Evolutionary conservation across 768 basidiomycete genomes (phyloP), one percentile per base, ranked within the genome.

Genomic region (Russula sp.): DNA sequence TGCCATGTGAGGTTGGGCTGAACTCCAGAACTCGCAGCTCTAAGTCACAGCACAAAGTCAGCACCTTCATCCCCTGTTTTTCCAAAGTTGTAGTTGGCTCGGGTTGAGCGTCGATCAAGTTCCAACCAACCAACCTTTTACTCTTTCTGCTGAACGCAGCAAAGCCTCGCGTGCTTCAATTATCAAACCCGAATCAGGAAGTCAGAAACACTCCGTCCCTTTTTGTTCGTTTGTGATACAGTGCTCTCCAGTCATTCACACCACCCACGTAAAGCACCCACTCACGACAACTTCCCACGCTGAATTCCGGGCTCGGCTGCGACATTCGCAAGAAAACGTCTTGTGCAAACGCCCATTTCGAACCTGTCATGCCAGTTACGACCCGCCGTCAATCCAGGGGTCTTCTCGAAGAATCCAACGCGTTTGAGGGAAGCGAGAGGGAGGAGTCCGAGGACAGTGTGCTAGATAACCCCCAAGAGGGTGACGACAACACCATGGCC

Each of bases 361-460:
- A 42, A 45, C 6, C 16, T 16, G 14, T 49, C 2, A 64, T 64
- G 63, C 63, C 63, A 18, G 42, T 55, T 35, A 60, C 48, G n/a
- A 64, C 63, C 11, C 58, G 63, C 34, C 58, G 42, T 34, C 63
- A 64, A 51, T 53, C 59, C 4, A 20, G 40, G 16, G 7, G 47
- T 48, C 9, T 32, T 50, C 14, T 22, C 10, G 22, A 39, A 22
- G 22, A 39, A 22, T 16, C 18, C 40, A 45, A 60, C 10, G 27
- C 42, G 10, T 27, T 9, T 13, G 48, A 52, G 6, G 34, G n/a
- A 53, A 22, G 22, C 55, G 31, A 32, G 44, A 18, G 40, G 2
- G 27, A n/a, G 7, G 27, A 4, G 4, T 22, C 34, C 7, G 40
- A 64, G 18, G 32, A 45, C 32, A 27, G 13, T 42, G 27, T 9